Evolutionary conservation across 2,329 filamentous ascomycete species (phyloP).

Genomic region (Cladorrhinum sp.): DNA sequence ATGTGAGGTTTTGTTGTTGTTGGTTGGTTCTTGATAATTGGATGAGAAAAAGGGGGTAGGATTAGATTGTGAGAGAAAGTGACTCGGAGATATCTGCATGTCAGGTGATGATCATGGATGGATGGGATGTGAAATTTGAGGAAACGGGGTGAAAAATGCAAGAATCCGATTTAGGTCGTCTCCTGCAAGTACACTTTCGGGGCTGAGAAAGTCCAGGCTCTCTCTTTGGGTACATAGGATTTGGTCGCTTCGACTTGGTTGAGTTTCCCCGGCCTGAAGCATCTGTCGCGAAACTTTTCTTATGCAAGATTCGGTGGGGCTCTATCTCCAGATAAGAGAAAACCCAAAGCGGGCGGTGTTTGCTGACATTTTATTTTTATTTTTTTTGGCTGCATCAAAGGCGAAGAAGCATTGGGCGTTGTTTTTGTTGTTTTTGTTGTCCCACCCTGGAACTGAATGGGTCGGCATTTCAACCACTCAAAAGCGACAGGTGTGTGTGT

Average conservation of each 20-base stretch:
- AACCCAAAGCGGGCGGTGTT: neutral
- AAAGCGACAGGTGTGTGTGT: neutral
- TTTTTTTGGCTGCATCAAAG: neutral
- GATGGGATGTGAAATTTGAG: too few relatives aligned
- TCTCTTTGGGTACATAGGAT: neutral
- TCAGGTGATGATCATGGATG: too few relatives aligned
- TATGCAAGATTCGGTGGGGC: neutral
- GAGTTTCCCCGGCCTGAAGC: neutral
- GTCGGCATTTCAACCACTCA: neutral
- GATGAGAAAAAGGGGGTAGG: neutral
- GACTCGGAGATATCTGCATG: neutral
- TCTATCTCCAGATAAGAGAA: neutral
- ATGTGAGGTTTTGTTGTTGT: neutral
- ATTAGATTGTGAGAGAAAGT: neutral
- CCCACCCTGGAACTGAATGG: neutral
- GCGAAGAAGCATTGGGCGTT: neutral
- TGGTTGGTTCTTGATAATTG: neutral
- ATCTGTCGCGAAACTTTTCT: neutral
- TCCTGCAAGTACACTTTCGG: too few relatives aligned
- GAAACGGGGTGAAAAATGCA: too few relatives aligned
- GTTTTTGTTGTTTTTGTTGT: neutral
- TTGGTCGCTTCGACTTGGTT: neutral
- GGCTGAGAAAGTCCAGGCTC: neutral
- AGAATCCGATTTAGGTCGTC: too few relatives aligned
- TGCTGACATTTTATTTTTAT: too few relatives aligned